These are phyloP conservation scores for Phyllachora maydis DNA, from an alignment of 2,329 filamentous ascomycete species.

Conservation along the genomic window DNA sequence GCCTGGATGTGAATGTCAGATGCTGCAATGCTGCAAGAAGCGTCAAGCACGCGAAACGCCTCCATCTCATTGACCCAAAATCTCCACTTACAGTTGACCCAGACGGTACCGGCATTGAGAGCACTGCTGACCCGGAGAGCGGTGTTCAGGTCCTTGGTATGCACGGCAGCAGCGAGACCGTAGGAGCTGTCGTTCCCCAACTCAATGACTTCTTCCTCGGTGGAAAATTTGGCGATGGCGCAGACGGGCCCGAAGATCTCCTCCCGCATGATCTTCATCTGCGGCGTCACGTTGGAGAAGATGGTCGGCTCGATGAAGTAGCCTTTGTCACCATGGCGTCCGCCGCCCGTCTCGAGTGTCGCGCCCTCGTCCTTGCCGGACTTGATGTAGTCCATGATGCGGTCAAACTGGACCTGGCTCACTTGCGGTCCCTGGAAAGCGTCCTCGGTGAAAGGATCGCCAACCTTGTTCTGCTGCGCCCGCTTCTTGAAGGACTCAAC, in stretches of 20 bases:
- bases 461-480: constrained; percentile 41
- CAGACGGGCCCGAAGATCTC: constrained; percentile 16
- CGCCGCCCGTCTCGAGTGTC: constrained; percentile 36
- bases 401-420: constrained; percentile 44
- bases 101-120: constrained; percentile 33
- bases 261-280: constrained; percentile 14
- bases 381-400: constrained; percentile 46
- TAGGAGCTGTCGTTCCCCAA: constrained; percentile 20
- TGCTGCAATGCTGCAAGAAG: too few relatives aligned
- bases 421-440: constrained; percentile 55
- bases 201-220: constrained; percentile 15
- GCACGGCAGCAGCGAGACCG: constrained; percentile 34
- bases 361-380: constrained; percentile 45
- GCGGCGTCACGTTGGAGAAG: constrained; percentile 13
- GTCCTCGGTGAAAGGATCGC: constrained; percentile 43
- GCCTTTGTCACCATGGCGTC: constrained; percentile 16
- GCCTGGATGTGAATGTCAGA: too few relatives aligned
- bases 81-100: too few relatives aligned
- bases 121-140: constrained; percentile 24
- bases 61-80: too few relatives aligned
- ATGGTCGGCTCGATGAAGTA: constrained; percentile 15
- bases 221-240: constrained; percentile 11
- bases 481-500: constrained; percentile 58
- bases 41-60: too few relatives aligned
- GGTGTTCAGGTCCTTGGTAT: constrained; percentile 29